Evolutionary conservation across 2,329 filamentous ascomycete genomes (phyloP), one percentile per base, ranked within the genome.

Genomic region (Hyphodiscus sp.): DNA sequence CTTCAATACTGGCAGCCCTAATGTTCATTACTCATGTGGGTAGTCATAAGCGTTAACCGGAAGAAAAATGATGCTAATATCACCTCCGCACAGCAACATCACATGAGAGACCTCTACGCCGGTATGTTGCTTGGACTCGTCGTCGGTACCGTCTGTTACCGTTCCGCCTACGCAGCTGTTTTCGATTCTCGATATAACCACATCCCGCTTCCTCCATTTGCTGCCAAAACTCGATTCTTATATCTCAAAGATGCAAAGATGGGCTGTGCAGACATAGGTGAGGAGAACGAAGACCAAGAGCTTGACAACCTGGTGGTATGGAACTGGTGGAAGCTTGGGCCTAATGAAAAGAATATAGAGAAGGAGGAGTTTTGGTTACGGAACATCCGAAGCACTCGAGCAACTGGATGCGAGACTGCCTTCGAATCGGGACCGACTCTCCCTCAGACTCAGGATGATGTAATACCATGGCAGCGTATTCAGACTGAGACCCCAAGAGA

Each of bases 31-130:
- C 59, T 20, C 54, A 64, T 53, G 61, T 64, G 46, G 50, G 59
- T 53, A 11, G 33, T 49, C 16, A 11, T 38, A n/a, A 23, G 29
- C 13, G 18, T 23, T 19, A 20, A 49, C 5, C n/a, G 18, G 30
- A 8, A 9, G 20, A 41, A 29, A 15, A 20, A 16, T 51, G 15
- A 55, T 20, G 45, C 26, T 33, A 30, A 26, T 8, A 26, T 26
- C 23, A 8, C 8, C 23, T 26, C 23, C 23, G 23, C 23, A 33
- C 42, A 87, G 67, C 87, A 76, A 67, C 86, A 90, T 70, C 83
- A 89, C 70, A 85, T 83, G 78, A 86, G 87, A 54, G 85, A 89
- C 50, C 71, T 87, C 7, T 54, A 86, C 0, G 81, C 80, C 0
- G 85, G 85, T 11, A 83, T 76, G 1, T 61, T 78, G 43, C 84